Base-by-base conservation (phyloP, 2,329 filamentous ascomycete species). In the Phialophora macrospora region DNA sequence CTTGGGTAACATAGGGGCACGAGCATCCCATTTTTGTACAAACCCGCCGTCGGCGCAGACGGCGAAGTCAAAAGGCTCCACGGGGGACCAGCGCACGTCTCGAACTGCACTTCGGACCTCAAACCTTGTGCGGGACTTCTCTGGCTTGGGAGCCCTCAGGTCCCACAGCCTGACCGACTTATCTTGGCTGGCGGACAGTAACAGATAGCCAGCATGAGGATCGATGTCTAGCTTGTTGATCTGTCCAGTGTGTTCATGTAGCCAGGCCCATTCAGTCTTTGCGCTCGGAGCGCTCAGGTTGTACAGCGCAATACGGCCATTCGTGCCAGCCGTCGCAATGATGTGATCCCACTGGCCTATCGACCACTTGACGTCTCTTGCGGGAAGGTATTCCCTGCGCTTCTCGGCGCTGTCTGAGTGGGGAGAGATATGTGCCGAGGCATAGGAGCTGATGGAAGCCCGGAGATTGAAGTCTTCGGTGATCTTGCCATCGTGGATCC, bases 331-430 rank as follows among this genome's bases (percentile, higher is more conserved):
- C 11, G 87, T 88, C 46, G 86, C 87, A 69, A 89, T 86, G 71
- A 83, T 83, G 66, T 84, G 82, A 71, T 82, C 83, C 74, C 83
- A 87, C 60, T 82, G 81, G 65, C 85, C 84, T 77, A 88, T 86
- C 59, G 87, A 88, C 87, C 87, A 89, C 69, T 88, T 88, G 32
- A 89, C 87, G 75, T 89, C 87, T 67, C 85, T 85, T 69, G 88
- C 85, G 61, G 85, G 84, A 68, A 88, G 80, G 66, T 85, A 85
- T 66, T 87, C 84, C 68, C 84, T 83, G 73, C 85, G 80, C 49
- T 83, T 80, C 57, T 81, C 78, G 49, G 80, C 79, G 11, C 64
- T 64, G 34, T 69, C 68, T 55, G 78, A 77, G 24, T 78, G 77
- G 44, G 78, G 73, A 8, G 79, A 78, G 65, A 81, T 79, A 67